phyloP scores from a whole-genome alignment of 2,329 filamentous ascomycete genomes.

The Moelleriella libera region DNA sequence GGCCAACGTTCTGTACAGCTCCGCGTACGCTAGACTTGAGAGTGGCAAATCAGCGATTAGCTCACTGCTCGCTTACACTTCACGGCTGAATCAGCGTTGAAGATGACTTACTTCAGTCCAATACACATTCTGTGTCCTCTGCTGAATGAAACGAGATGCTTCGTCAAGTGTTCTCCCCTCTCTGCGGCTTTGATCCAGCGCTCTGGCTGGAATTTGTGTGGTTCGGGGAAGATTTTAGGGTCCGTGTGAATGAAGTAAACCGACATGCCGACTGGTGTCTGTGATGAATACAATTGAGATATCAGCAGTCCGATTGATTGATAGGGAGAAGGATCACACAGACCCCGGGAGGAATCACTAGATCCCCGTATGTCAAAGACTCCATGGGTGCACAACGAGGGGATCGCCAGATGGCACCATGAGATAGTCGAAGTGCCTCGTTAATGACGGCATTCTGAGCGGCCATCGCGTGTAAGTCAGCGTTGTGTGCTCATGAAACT shows the following conservation, averaged over 20 bases:
- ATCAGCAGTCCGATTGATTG: background rate
- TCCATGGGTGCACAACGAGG: background rate
- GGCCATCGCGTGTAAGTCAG: background rate
- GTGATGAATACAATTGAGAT: background rate
- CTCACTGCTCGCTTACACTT: background rate
- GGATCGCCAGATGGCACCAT: background rate
- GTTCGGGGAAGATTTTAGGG: slow-evolving; percentile 1
- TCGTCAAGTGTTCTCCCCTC: background rate
- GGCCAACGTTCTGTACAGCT: background rate
- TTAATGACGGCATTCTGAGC: background rate
- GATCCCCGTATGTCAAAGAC: background rate
- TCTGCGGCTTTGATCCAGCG: slow-evolving; percentile 1
- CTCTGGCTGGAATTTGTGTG: slow-evolving; percentile 1
- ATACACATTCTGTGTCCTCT: background rate
- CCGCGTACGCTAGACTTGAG: background rate
- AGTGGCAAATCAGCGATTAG: no score
- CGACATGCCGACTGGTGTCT: slow-evolving; percentile 2
- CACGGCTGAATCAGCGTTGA: background rate
- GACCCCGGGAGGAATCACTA: background rate
- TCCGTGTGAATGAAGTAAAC: slow-evolving; percentile 1
- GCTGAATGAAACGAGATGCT: background rate
- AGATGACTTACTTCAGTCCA: background rate
- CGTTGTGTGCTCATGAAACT: background rate
- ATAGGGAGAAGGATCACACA: background rate
- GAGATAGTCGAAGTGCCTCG: background rate